These are phyloP conservation scores for Miscanthus sacchariflorus DNA, from an alignment of 202 grass and related monocot genomes.

Conservation along the genomic window DNA sequence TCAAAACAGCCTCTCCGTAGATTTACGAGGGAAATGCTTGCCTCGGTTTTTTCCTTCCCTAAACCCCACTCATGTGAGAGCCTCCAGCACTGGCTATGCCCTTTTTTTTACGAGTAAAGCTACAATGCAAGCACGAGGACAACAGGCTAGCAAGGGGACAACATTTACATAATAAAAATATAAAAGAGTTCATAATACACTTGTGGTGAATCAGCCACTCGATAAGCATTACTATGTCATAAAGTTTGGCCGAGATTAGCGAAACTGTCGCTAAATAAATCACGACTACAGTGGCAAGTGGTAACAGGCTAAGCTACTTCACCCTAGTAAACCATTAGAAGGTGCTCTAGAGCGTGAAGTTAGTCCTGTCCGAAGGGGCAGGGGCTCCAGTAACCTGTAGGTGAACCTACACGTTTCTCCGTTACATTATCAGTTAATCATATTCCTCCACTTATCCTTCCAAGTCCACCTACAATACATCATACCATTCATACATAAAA, in stretches of 20 bases:
- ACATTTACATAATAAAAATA: no score
- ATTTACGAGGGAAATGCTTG: no score
- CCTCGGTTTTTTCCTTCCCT: no score
- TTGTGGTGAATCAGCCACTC: background rate
- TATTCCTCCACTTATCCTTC: background rate
- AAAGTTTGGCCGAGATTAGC: background rate
- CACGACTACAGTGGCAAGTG: background rate
- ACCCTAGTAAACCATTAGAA: conserved; percentile 1
- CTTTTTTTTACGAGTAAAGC: no score
- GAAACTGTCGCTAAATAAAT: background rate
- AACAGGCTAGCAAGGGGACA: no score
- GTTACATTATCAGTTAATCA: background rate
- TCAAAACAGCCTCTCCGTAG: no score
- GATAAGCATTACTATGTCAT: background rate
- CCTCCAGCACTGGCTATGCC: no score
- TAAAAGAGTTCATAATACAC: no score
- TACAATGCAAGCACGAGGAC: no score
- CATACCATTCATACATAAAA: conserved; percentile 39
- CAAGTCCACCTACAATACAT: conserved; percentile 36
- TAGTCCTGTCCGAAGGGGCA: background rate
- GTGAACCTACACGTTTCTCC: conserved; percentile 27
- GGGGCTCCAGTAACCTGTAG: conserved; percentile 13
- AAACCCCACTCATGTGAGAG: no score
- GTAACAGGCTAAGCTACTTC: background rate
- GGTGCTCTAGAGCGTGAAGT: background rate